Evolutionary conservation across 169 alveolate species (phyloP), one percentile per base, ranked within the genome.

Genomic region (Plasmodium berghei): DNA sequence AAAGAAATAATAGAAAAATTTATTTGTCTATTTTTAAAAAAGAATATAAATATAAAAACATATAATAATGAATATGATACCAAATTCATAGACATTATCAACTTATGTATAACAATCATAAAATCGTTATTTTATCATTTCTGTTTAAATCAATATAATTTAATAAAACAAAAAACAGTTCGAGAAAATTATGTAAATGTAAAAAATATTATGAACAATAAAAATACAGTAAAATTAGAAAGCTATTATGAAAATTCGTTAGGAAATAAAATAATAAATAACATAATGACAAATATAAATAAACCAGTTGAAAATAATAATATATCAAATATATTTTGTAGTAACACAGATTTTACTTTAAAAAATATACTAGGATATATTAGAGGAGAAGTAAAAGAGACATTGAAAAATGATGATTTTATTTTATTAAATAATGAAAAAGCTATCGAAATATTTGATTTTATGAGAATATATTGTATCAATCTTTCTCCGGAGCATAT

Each of bases 371-470:
- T 80, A 71, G 45, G 67, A 1, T 80, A 67, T 28, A 56, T 80
- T 54, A n/a, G 90, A 59, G 83, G 46, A 48, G 90, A 80, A 71
- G 83, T 80, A 12, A 67, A 67, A 55, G 28, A 80, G 4, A 83
- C 85, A 20, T 61, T 80, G 48, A 62, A 80, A 34, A 64, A 48
- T 24, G 90, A 80, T 20, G 59, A 80, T 16, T 80, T 66, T 55
- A 80, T 80, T 26, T 46, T 80, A 14, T 18, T 80, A 46, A 69
- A 80, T 45, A 80, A 80, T 42, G 62, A 80, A 46, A 80, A 80
- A 59, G 90, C 83, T 8, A 10, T 80, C 9, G 90, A 80, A 56
- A 80, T 80, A 16, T 80, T 80, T n/a, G 72, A 80, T n/a, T 80
- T 80, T 42, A 22, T 80, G 26, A 80, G 83, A 42, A n/a, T 59